Conservation (phyloP, 768 basidiomycete genomes). For the Tricholoma furcatifolium region DNA sequence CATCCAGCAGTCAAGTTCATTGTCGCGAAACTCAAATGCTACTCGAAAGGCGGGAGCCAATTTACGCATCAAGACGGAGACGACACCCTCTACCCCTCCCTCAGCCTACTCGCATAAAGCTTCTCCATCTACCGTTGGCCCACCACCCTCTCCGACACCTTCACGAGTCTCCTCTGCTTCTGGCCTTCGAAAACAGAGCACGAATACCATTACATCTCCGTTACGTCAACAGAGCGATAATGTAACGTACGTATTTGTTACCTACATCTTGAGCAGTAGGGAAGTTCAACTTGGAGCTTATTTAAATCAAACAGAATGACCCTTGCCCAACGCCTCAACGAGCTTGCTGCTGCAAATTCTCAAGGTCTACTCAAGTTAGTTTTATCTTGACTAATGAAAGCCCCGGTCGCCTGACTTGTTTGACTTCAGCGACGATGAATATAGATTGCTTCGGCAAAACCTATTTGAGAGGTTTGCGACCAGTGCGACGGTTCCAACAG, state of each 20-base stretch:
- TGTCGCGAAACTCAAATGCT: slow-evolving; percentile 20
- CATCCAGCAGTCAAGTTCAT: slow-evolving; percentile 22
- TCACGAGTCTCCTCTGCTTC: slow-evolving; percentile 17
- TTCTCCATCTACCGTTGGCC: slow-evolving; percentile 5
- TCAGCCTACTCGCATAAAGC: slow-evolving; percentile 11
- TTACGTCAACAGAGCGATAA: slow-evolving; percentile 41
- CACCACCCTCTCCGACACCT: slow-evolving; percentile 17
- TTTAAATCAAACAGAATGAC: slow-evolving; percentile 50
- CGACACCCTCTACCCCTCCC: slow-evolving; percentile 21
- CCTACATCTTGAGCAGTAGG: neutral
- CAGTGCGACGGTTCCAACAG: slow-evolving; percentile 55
- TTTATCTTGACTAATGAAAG: neutral
- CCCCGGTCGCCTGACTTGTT: neutral
- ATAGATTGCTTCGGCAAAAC: slow-evolving; percentile 79
- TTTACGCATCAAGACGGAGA: slow-evolving; percentile 23
- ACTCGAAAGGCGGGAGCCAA: slow-evolving; percentile 22
- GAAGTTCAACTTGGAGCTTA: slow-evolving; percentile 2
- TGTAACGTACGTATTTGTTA: slow-evolving; percentile 48
- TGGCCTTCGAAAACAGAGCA: slow-evolving; percentile 23
- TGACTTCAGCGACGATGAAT: slow-evolving; percentile 73
- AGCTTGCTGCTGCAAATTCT: slow-evolving; percentile 76
- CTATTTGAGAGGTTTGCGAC: slow-evolving; percentile 78
- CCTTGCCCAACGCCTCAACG: slow-evolving; percentile 78
- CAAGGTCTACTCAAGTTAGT: slow-evolving; percentile 76
- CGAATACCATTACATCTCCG: slow-evolving; percentile 23